Percentiles rank a stretch among this genome's conserved stretches.
These are phyloP conservation scores for Anthracocystis walkeri DNA, from an alignment of 1,284 basidiomycete species.

Conservation along the genomic window DNA sequence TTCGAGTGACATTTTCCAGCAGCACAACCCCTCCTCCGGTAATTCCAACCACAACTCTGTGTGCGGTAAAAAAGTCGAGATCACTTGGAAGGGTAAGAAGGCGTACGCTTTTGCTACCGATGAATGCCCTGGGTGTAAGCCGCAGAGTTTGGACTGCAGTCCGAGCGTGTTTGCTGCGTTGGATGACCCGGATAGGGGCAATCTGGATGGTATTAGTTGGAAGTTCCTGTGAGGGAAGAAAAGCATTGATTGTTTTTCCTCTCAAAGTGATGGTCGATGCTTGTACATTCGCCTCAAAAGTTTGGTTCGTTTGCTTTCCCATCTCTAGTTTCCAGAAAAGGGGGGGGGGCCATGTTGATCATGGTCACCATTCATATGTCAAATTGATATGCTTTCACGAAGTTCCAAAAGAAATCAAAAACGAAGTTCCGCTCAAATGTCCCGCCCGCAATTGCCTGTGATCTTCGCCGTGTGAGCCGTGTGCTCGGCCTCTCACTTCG, in stretches of 20 bases:
- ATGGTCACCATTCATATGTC: too few species aligned
- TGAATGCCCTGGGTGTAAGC: constrained; percentile 79
- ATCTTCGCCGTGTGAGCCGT: too few species aligned
- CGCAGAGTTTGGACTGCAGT: constrained; percentile 81
- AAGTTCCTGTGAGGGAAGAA: constrained; percentile 17
- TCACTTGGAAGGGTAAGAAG: constrained; percentile 73
- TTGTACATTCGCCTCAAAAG: too few species aligned
- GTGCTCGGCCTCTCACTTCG: too few species aligned
- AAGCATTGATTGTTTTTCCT: not conserved
- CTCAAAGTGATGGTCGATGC: too few species aligned
- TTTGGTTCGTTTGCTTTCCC: too few species aligned
- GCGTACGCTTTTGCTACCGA: constrained; percentile 77
- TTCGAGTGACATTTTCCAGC: constrained; percentile 51
- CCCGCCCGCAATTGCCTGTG: too few species aligned
- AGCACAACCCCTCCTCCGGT: constrained; percentile 37
- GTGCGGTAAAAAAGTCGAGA: constrained; percentile 78
- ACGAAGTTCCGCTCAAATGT: too few species aligned
- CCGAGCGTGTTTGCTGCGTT: constrained; percentile 75
- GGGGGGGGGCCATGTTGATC: too few species aligned
- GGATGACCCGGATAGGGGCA: constrained; percentile 43
- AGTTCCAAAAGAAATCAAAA: too few species aligned
- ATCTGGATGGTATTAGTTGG: constrained; percentile 55
- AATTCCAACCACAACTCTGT: constrained; percentile 45
- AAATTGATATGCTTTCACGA: too few species aligned
- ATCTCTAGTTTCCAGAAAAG: too few species aligned